A percentile compares a stretch with the other conserved stretches of the same genome.
These are phyloP conservation scores for Schizophyllum commune DNA, from an alignment of 1,284 basidiomycete genomes.

Conservation along the genomic window DNA sequence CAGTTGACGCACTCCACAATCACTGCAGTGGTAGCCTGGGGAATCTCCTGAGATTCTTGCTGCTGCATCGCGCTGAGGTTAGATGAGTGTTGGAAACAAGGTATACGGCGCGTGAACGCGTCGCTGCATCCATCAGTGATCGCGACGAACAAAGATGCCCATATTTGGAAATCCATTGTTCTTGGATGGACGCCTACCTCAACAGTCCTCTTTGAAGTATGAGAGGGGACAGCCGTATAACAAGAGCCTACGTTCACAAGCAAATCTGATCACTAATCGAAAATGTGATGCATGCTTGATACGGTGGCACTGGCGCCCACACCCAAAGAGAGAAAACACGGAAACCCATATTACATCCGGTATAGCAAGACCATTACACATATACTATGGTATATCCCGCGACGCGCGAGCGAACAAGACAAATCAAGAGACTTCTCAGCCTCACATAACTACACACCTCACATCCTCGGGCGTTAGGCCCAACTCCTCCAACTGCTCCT, in stretches of 20 bases:
- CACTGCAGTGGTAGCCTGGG: not conserved
- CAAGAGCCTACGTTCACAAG: too few species aligned
- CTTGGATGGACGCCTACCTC: not conserved
- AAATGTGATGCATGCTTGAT: too few species aligned
- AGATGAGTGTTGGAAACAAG: not conserved
- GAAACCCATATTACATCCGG: too few species aligned
- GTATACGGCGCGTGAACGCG: not conserved
- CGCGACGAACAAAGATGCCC: not conserved
- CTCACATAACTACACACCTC: not conserved
- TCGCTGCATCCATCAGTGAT: not conserved
- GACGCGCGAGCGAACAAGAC: too few species aligned
- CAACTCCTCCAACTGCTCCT: conserved; percentile 65
- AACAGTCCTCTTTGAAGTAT: not conserved
- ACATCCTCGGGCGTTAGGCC: not conserved
- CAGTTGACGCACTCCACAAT: not conserved
- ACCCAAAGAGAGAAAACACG: too few species aligned
- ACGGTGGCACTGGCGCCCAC: too few species aligned
- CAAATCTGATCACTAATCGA: too few species aligned
- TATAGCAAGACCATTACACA: too few species aligned
- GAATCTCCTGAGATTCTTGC: not conserved
- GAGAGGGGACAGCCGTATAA: too few species aligned
- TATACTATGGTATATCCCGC: too few species aligned
- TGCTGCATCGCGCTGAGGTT: not conserved
- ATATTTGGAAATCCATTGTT: not conserved
- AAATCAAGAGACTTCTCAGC: too few species aligned